Base-by-base conservation (phyloP, 805 yeast genomes). In the Starmerella floricola region DNA sequence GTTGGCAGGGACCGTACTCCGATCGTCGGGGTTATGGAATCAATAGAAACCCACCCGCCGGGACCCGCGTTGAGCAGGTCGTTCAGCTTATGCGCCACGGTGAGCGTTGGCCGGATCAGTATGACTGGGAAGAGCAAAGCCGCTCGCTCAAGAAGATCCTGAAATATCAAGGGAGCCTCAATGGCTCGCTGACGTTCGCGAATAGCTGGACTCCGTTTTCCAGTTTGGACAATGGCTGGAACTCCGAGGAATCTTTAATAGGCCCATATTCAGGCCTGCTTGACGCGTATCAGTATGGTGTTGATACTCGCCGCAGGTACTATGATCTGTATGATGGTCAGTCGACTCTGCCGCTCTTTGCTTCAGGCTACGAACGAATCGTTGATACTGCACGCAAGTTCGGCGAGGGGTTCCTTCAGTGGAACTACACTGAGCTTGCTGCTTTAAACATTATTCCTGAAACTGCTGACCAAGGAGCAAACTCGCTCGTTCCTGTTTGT, bases 51-150 rank as follows among this genome's bases (percentile, higher is more conserved):
- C 59, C 70, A 1, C 82, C 82, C 13, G 57, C 51, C 1, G 66
- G 65, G 28, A 72, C 79, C 55, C 51, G 58, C 0, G 63, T 74
- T 34, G 74, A 72, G 46, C 79, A 75, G 54, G 79, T 73, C 8
- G 71, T 70, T 48, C 55, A 69, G 49, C 50, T 69, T 28, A 62
- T 66, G 43, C 67, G 81, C 49, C 81, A 76, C 47, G 80, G 79
- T 13, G 81, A 74, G 53, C 63, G 81, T 40, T 74, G 62, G 55
- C 76, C 73, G 10, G 62, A 63, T 11, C 19, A 17, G 15, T 31
- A 37, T 23, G 46, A 34, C 42, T 47, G 40, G 41, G 18, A 36
- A 31, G n/a, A 24, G 15, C 46, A 43, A 42, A 29, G 44, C 36
- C 24, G 33, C 3, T 36, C 43, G 3, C 41, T 56, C 8, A 39